Conservation (phyloP, 805 yeast genomes). For the Wickerhamiella siamensis region DNA sequence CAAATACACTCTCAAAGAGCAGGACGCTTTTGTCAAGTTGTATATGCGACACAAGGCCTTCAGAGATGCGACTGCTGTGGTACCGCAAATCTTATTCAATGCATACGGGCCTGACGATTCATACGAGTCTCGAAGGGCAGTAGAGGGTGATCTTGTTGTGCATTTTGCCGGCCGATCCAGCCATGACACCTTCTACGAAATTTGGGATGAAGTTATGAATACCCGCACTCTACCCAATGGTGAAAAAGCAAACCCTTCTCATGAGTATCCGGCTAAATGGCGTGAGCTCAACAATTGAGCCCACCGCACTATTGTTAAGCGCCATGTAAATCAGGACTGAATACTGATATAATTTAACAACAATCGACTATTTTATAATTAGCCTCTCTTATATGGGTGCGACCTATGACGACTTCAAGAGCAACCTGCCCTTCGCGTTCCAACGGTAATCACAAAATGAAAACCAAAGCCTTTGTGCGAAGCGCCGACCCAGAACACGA, state of each 20-base stretch:
- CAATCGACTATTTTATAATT: too few relatives aligned
- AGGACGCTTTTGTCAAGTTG: conserved; percentile 17
- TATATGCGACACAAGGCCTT: conserved; percentile 12
- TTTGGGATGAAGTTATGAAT: background rate
- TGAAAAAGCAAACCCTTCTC: background rate
- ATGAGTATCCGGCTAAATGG: background rate
- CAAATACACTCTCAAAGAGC: conserved; percentile 15
- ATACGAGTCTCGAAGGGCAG: background rate
- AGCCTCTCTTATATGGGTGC: too few relatives aligned
- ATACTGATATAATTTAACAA: too few relatives aligned
- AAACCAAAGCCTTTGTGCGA: conserved; percentile 26
- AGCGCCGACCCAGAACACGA: conserved; percentile 48
- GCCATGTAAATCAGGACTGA: too few relatives aligned
- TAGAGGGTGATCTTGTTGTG: conserved; percentile 18
- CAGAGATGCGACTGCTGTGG: conserved; percentile 18
- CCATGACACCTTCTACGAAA: background rate
- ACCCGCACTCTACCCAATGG: background rate
- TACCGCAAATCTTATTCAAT: conserved; percentile 22
- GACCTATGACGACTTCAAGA: background rate
- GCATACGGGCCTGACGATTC: conserved; percentile 1
- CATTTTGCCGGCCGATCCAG: conserved; percentile 21
- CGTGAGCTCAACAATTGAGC: background rate
- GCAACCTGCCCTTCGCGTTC: conserved; percentile 1
- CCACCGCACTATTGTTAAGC: too few relatives aligned
- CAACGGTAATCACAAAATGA: conserved; percentile 15